These are phyloP conservation scores for Tothia fuscella DNA, from an alignment of 2,329 filamentous ascomycete species.

Conservation along the genomic window DNA sequence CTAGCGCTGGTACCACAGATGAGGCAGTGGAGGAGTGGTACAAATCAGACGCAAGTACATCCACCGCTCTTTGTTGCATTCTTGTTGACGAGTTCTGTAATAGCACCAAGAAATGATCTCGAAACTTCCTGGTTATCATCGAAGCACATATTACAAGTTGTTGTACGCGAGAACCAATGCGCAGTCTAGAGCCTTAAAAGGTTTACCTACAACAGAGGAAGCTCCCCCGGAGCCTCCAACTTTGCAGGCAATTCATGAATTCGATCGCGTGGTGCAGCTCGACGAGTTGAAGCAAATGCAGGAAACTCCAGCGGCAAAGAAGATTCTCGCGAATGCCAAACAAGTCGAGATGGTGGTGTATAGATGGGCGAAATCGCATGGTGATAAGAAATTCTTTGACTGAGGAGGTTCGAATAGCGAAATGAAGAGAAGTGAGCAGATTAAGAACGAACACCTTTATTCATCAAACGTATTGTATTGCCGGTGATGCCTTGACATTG, in stretches of 20 bases:
- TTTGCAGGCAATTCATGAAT: slow-evolving; percentile 21
- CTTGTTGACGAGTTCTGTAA: not conserved
- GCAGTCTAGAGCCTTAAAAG: slow-evolving; percentile 20
- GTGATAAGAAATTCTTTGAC: slow-evolving; percentile 9
- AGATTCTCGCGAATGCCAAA: not conserved
- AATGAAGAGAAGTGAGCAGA: no score
- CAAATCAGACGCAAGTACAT: not conserved
- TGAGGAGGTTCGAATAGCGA: no score
- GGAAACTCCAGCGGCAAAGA: not conserved
- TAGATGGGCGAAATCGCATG: slow-evolving; percentile 4
- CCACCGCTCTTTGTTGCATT: not conserved
- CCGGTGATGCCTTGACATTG: no score
- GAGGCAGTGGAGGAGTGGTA: not conserved
- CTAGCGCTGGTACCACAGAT: not conserved
- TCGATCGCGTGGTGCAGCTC: slow-evolving; percentile 10
- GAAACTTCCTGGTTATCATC: slow-evolving; percentile 15
- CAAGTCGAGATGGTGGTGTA: slow-evolving; percentile 2
- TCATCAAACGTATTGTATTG: no score
- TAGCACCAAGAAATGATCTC: slow-evolving; percentile 1
- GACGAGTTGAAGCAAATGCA: slow-evolving; percentile 2
- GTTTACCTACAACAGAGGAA: slow-evolving; percentile 18
- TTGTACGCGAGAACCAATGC: slow-evolving; percentile 21
- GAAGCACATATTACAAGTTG: slow-evolving; percentile 17
- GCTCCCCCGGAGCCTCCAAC: slow-evolving; percentile 17
- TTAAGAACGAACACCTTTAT: no score